Conservation (phyloP, 768 basidiomycete species). For the Tulasnella calospora region DNA sequence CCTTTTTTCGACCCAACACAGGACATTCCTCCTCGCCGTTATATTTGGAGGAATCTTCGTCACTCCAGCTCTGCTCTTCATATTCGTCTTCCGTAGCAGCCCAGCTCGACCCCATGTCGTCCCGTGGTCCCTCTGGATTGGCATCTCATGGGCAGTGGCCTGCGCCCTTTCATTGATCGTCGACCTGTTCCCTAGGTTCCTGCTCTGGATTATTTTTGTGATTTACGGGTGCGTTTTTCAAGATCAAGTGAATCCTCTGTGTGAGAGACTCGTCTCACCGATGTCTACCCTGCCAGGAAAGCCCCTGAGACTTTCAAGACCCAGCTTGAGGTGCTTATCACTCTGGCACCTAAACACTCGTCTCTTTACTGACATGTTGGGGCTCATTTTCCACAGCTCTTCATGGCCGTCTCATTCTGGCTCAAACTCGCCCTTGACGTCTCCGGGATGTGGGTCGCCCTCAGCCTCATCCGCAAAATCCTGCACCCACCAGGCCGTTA, state of each 20-base stretch:
- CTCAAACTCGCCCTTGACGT: conserved; percentile 63
- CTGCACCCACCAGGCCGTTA: conserved; percentile 59
- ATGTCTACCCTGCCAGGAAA: conserved; percentile 1
- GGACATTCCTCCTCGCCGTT: conserved; percentile 55
- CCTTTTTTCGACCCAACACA: conserved; percentile 23
- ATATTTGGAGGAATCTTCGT: conserved; percentile 61
- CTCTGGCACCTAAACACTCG: too few species aligned
- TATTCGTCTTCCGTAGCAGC: conserved; percentile 53
- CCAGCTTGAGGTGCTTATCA: conserved; percentile 56
- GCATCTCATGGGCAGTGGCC: conserved; percentile 57
- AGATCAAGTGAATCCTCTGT: neutral
- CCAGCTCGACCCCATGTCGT: conserved; percentile 52
- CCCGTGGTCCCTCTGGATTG: conserved; percentile 55
- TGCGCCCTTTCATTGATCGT: conserved; percentile 61
- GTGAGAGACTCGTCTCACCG: neutral
- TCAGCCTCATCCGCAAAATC: conserved; percentile 56
- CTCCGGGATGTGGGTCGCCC: conserved; percentile 67
- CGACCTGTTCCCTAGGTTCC: conserved; percentile 54
- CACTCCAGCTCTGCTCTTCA: conserved; percentile 63
- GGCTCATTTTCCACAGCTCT: conserved; percentile 44
- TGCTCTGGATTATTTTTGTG: conserved; percentile 50
- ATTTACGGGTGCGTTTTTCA: conserved; percentile 50
- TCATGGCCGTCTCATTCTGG: conserved; percentile 64
- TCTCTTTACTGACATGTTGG: neutral
- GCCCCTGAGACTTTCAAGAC: conserved; percentile 54